These are phyloP conservation scores for Cordyceps farinosa DNA, from an alignment of 2,329 filamentous ascomycete genomes.

Conservation along the genomic window DNA sequence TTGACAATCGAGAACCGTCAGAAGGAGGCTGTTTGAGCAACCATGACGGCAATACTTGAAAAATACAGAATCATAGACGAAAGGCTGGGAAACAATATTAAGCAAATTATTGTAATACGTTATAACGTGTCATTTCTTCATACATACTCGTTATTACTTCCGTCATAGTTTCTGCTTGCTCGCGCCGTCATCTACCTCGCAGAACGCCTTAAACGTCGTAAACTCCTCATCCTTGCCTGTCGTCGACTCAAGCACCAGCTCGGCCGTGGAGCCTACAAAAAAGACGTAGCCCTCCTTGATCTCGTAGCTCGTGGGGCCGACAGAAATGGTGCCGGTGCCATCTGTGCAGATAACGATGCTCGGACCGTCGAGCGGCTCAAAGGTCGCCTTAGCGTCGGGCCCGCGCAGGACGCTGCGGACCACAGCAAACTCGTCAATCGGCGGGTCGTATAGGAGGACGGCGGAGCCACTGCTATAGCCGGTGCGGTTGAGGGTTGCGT, in stretches of 20 bases:
- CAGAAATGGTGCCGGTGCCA: constrained; percentile 77
- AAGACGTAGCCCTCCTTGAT: constrained; percentile 71
- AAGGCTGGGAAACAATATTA: neutral
- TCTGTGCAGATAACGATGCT: constrained; percentile 90
- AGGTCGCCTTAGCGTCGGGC: constrained; percentile 75
- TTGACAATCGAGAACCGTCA: neutral
- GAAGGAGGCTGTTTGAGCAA: neutral
- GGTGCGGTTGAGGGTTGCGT: constrained; percentile 73
- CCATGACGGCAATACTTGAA: neutral
- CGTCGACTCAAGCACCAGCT: constrained; percentile 71
- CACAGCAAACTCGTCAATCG: constrained; percentile 94
- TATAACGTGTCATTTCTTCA: neutral
- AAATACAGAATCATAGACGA: neutral
- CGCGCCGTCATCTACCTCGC: constrained; percentile 62
- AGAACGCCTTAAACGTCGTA: constrained; percentile 90
- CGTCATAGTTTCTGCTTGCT: constrained; percentile 29
- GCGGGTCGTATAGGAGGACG: constrained; percentile 81
- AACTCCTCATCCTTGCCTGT: constrained; percentile 59
- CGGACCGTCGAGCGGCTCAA: constrained; percentile 81
- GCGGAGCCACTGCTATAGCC: constrained; percentile 76
- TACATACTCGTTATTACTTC: neutral
- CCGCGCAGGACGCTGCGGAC: constrained; percentile 72
- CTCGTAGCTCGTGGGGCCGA: constrained; percentile 76
- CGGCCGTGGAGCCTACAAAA: constrained; percentile 85
- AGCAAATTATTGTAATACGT: neutral